Base-by-base conservation (phyloP, 108 stramenopile species). In the Fragilariopsis cylindrus region DNA sequence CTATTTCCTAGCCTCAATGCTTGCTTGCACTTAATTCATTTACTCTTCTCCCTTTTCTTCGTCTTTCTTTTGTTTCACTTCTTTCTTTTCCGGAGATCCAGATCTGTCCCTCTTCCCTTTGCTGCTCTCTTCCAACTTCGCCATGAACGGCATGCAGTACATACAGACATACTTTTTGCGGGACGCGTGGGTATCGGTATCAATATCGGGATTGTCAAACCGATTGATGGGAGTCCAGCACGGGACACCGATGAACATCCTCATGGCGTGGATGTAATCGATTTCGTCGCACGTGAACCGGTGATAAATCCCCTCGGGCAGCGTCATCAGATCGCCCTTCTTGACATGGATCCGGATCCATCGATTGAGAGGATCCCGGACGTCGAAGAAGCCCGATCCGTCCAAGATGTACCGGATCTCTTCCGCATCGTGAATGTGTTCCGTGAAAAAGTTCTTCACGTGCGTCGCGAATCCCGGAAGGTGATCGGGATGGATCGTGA, bases 351-450 rank as follows among this genome's bases (percentile, higher is more conserved):
- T 87, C 30, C 98, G 91, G 50, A 98, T 82, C 98, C 98, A 98
- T 56, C 92, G 72, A 70, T 88, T 84, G 40, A 88, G 40, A 49
- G 78, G 80, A 76, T 92, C 91, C 18, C 98, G 88, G 9, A 98
- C 93, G 77, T 98, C 98, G 82, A 98, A 98, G 81, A 87, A 98
- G 48, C 95, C 90, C 11, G 78, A 80, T 39, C 92, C 92, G 40
- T 90, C 91, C 54, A 98, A 74, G 60, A 95, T 78, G 81, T 94
- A 98, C 30, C 98, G 96, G 77, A 98, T 98, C 82, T 98, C 98
- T 78, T 98, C 98, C 48, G 97, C 98, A 69, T 92, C 88, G 76
- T 98, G 97, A 69, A 98, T 97, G 82, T 98, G 98, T 85, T 98
- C 98, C 69, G 96, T 92, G 83, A 79, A 96, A 85, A 98, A 98